Conservation (phyloP, 2,329 filamentous ascomycete genomes). For the Diaporthe nobilis region DNA sequence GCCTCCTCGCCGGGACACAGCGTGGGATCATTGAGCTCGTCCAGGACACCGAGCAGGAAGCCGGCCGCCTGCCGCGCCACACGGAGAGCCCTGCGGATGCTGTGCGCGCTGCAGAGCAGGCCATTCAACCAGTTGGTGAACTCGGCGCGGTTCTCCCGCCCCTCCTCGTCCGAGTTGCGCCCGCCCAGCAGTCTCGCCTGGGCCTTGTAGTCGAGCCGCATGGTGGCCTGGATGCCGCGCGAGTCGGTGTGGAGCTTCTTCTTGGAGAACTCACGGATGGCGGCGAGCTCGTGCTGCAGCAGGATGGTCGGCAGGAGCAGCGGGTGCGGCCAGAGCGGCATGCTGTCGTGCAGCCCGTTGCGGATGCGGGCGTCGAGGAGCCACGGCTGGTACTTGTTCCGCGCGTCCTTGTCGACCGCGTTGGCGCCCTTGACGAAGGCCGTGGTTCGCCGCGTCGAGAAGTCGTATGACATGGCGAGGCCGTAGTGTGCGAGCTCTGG, state of each 20-base stretch:
- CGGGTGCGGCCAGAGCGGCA: background rate
- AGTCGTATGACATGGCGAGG: background rate
- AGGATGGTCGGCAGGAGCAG: background rate
- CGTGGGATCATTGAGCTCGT: too few relatives aligned
- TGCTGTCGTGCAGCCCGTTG: background rate
- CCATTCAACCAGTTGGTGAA: too few relatives aligned
- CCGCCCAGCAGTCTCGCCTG: too few relatives aligned
- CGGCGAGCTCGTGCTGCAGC: background rate
- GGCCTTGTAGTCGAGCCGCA: too few relatives aligned
- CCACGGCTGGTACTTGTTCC: background rate
- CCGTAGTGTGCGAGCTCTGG: background rate
- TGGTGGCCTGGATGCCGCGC: too few relatives aligned
- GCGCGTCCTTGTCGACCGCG: background rate
- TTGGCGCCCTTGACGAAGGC: background rate
- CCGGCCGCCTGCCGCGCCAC: too few relatives aligned
- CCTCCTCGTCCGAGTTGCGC: too few relatives aligned
- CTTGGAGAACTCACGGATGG: background rate
- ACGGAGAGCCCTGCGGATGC: too few relatives aligned
- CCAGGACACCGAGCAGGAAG: too few relatives aligned
- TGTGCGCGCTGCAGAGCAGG: too few relatives aligned
- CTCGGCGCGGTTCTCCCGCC: too few relatives aligned
- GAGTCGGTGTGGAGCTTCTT: background rate
- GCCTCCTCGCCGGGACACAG: too few relatives aligned
- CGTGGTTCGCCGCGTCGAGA: background rate
- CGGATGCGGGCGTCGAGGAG: background rate